These are phyloP conservation scores for Pleoardoris graminearum DNA, from an alignment of 2,329 filamentous ascomycete species.

Conservation along the genomic window DNA sequence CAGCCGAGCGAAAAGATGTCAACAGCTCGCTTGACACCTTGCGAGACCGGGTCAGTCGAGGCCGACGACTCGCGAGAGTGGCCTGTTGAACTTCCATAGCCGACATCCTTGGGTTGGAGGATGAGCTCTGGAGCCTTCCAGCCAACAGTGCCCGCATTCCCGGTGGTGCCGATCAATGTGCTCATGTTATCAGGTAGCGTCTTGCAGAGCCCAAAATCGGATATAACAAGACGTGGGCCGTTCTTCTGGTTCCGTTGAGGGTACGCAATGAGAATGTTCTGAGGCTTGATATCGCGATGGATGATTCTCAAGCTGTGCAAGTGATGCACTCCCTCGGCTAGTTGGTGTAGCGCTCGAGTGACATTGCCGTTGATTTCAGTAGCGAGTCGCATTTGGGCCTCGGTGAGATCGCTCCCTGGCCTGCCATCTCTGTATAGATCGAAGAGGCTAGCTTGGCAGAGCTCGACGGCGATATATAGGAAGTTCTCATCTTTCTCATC, in stretches of 20 bases:
- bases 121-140: conserved; percentile 97
- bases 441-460: conserved; percentile 90
- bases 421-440: conserved; percentile 77
- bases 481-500: conserved; percentile 88
- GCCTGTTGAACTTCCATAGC: conserved; percentile 47
- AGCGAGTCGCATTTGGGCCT: conserved; percentile 69
- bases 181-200: conserved; percentile 93
- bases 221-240: conserved; percentile 84
- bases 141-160: conserved; percentile 89
- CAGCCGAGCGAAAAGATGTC: conserved; percentile 97
- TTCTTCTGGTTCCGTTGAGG: conserved; percentile 69
- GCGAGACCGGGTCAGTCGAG: conserved; percentile 52
- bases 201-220: conserved; percentile 97
- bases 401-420: conserved; percentile 54
- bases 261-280: conserved; percentile 86
- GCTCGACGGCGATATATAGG: conserved; percentile 92
- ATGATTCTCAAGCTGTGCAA: conserved; percentile 92
- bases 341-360: conserved; percentile 80
- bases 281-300: conserved; percentile 94
- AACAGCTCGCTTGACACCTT: conserved; percentile 90
- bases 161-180: conserved; percentile 91
- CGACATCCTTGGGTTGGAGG: conserved; percentile 56
- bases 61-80: conserved; percentile 48
- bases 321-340: conserved; percentile 85
- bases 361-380: conserved; percentile 74